Evolutionary conservation across 441 rosid genomes (phyloP), one percentile per base, ranked within the genome.

Genomic region (Erodium chrysanthum): DNA sequence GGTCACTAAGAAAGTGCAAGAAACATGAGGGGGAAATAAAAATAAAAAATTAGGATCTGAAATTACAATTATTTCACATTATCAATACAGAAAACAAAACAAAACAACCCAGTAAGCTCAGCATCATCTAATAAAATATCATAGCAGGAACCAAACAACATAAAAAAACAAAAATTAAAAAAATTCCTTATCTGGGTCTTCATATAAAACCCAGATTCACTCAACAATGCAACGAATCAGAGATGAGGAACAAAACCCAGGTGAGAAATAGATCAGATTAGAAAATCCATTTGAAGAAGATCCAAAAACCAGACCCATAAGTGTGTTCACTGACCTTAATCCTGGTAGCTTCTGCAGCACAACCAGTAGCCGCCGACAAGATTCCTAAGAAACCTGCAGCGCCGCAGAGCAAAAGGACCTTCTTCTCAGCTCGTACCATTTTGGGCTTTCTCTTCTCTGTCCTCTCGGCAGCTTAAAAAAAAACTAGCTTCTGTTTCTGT

Each of bases 311-410:
- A 61, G 54, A 35, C 59, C 46, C 44, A 29, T n/a, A n/a, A n/a
- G n/a, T 27, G 29, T 23, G 8, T 7, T 14, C 20, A 22, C n/a
- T 52, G 56, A 85, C 98, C 92, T 90, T 88, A 67, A 90, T 80
- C 77, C 86, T 74, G 22, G 96, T 88, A 69, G 81, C 89, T 74
- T 92, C 97, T 22, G 97, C 98, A 66, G 77, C 94, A 74, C 90
- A 90, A 70, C 91, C 96, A 69, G 97, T 80, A 73, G 81, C 81
- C 74, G 85, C 91, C 22, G 94, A 85, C 23, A 92, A 72, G 12
- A 87, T 65, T 48, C 90, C 98, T 63, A 92, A 74, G 63, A 90
- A 54, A 23, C 86, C 87, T 48, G 83, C 83, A 20, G 76, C 71
- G 60, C 80, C 7, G 66, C 88, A 88, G 59, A 88, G 14, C 50